Percentiles rank a stretch among this genome's conserved stretches.
Conservation (phyloP, 1,284 basidiomycete genomes). For the Agaricales sp. region DNA sequence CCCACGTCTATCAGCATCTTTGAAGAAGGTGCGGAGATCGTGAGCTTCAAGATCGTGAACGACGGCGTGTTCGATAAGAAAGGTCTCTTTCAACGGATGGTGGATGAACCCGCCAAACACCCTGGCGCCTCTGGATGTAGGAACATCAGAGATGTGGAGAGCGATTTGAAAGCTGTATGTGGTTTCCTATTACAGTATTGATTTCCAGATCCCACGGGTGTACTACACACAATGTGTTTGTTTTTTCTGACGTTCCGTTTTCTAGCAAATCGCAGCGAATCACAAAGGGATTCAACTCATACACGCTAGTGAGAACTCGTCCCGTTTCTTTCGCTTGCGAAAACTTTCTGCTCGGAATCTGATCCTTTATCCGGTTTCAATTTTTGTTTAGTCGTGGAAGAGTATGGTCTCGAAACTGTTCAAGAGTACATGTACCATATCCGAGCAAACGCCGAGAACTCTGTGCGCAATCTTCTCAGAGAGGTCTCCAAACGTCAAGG, state of each 20-base stretch:
- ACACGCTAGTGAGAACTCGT: conserved; percentile 44
- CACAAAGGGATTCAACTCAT: conserved; percentile 86
- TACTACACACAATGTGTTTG: neutral
- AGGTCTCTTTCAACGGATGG: conserved; percentile 69
- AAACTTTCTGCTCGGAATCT: no score
- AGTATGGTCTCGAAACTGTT: conserved; percentile 81
- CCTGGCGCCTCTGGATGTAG: conserved; percentile 78
- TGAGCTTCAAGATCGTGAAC: conserved; percentile 88
- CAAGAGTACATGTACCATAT: conserved; percentile 93
- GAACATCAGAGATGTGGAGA: conserved; percentile 83
- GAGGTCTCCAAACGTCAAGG: conserved; percentile 66
- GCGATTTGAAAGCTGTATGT: conserved; percentile 81
- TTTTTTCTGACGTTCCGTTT: conserved; percentile 1
- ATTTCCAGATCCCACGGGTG: no score
- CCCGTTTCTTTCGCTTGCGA: conserved; percentile 16
- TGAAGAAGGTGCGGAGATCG: conserved; percentile 90
- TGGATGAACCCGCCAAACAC: conserved; percentile 81
- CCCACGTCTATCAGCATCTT: conserved; percentile 84
- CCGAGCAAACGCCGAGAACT: conserved; percentile 81
- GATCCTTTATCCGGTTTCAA: conserved; percentile 5
- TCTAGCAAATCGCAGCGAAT: conserved; percentile 91
- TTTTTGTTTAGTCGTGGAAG: conserved; percentile 55
- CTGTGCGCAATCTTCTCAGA: conserved; percentile 76
- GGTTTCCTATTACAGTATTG: neutral
- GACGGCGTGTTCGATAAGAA: conserved; percentile 74